These are phyloP conservation scores for Rhizophlyctis rosea DNA, from an alignment of 192 early-diverging fungal genomes.

Conservation along the genomic window DNA sequence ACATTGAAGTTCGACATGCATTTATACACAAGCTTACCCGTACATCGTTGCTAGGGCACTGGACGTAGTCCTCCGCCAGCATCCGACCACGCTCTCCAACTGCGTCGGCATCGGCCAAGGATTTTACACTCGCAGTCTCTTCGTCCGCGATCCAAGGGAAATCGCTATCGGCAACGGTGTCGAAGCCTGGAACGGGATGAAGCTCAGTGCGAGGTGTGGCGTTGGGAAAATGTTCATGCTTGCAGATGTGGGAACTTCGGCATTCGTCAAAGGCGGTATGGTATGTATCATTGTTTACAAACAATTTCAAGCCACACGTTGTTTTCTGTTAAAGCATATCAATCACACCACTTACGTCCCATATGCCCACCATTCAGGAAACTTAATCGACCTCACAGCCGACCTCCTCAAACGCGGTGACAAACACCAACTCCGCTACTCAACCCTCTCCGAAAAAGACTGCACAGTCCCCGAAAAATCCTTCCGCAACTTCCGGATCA, in stretches of 20 bases:
- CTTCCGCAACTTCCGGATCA: slow-evolving; percentile 11
- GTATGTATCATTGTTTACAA: no score
- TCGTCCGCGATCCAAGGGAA: background rate
- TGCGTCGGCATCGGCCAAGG: slow-evolving; percentile 20
- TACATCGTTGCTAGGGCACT: slow-evolving; percentile 11
- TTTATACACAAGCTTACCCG: no score
- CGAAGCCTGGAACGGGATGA: slow-evolving; percentile 33
- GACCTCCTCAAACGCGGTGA: background rate
- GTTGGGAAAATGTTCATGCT: slow-evolving; percentile 25
- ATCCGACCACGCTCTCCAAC: slow-evolving; percentile 1
- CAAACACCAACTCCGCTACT: background rate
- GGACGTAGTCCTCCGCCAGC: slow-evolving; percentile 21
- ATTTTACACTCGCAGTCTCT: background rate
- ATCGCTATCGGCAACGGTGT: slow-evolving; percentile 23
- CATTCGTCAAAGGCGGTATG: slow-evolving; percentile 26
- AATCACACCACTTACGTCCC: no score
- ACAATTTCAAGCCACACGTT: no score
- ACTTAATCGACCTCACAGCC: background rate
- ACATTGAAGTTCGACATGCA: no score
- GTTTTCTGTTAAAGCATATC: no score
- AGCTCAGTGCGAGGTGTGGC: slow-evolving; percentile 28
- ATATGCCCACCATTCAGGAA: no score
- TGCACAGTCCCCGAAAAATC: slow-evolving; percentile 4
- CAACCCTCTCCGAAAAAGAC: background rate
- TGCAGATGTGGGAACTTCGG: slow-evolving; percentile 30